Conservation (phyloP, 352 stramenopile genomes). For the Pythium graminicola region DNA sequence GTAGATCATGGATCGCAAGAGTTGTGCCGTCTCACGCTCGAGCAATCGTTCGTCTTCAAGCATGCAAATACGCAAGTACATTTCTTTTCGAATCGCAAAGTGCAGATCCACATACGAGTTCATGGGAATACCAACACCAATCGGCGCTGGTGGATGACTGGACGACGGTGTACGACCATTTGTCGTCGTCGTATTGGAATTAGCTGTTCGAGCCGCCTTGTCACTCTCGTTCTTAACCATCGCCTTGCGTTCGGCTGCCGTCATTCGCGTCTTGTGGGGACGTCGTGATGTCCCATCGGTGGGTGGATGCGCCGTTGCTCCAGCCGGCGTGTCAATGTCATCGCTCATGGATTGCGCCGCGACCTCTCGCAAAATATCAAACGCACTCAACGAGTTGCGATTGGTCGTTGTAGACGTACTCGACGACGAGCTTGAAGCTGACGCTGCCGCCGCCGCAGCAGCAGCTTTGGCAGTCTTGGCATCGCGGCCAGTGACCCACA, state of each 20-base stretch:
- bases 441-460: neutral
- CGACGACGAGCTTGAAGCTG: neutral
- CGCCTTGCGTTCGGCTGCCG: conserved; percentile 7
- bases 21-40: conserved; percentile 56
- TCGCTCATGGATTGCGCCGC: conserved; percentile 56
- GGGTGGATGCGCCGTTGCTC: conserved; percentile 7
- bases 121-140: conserved; percentile 38
- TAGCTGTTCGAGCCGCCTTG: conserved; percentile 1
- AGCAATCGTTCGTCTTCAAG: conserved; percentile 71
- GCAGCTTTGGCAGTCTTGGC: conserved; percentile 21
- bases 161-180: conserved; percentile 2
- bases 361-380: conserved; percentile 81
- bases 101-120: conserved; percentile 80
- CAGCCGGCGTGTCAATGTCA: conserved; percentile 41
- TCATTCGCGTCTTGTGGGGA: conserved; percentile 6
- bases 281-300: conserved; percentile 2
- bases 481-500: conserved; percentile 19
- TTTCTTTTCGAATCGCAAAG: conserved; percentile 82
- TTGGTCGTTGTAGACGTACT: neutral
- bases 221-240: conserved; percentile 2
- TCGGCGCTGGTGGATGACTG: conserved; percentile 2
- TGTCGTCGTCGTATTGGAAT: neutral
- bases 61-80: conserved; percentile 77
- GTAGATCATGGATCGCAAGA: conserved; percentile 73
- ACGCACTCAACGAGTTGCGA: conserved; percentile 47